These are phyloP conservation scores for Orbilia ellipsospora DNA, from an alignment of 2,329 filamentous ascomycete genomes.

Conservation along the genomic window DNA sequence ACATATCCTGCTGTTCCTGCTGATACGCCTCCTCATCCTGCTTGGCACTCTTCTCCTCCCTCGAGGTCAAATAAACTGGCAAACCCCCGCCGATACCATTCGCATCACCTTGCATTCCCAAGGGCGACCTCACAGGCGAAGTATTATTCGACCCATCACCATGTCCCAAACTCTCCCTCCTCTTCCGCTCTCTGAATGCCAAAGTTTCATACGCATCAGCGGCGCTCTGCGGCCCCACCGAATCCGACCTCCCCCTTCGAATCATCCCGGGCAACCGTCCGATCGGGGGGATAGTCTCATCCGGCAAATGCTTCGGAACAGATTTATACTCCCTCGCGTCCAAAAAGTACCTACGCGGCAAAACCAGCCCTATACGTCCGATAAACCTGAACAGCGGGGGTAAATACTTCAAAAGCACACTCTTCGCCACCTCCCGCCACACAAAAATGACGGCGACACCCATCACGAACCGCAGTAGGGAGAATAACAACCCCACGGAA, in stretches of 20 bases:
- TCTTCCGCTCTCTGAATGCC: conserved; percentile 81
- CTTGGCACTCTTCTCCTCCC: conserved; percentile 45
- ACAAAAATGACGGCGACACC: conserved; percentile 86
- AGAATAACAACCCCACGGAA: conserved; percentile 73
- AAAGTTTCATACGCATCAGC: conserved; percentile 96
- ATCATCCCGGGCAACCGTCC: conserved; percentile 82
- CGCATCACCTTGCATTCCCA: conserved; percentile 60
- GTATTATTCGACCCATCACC: conserved; percentile 34
- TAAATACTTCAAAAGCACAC: conserved; percentile 77
- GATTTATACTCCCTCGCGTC: conserved; percentile 85
- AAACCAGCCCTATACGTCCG: conserved; percentile 79
- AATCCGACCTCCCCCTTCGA: conserved; percentile 83
- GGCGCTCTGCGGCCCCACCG: conserved; percentile 91
- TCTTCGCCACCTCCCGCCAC: conserved; percentile 92
- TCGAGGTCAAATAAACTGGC: not conserved
- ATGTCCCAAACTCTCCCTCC: conserved; percentile 71
- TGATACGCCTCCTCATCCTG: conserved; percentile 57
- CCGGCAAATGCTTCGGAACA: conserved; percentile 75
- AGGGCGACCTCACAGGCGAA: conserved; percentile 58
- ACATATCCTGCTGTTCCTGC: conserved; percentile 78
- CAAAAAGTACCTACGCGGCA: conserved; percentile 91
- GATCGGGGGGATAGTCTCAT: conserved; percentile 91
- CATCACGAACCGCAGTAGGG: conserved; percentile 69
- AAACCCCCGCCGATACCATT: conserved; percentile 26
- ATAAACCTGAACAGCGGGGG: conserved; percentile 89